Conservation (phyloP, 345 rosid species). For the Luvunga scandens region DNA sequence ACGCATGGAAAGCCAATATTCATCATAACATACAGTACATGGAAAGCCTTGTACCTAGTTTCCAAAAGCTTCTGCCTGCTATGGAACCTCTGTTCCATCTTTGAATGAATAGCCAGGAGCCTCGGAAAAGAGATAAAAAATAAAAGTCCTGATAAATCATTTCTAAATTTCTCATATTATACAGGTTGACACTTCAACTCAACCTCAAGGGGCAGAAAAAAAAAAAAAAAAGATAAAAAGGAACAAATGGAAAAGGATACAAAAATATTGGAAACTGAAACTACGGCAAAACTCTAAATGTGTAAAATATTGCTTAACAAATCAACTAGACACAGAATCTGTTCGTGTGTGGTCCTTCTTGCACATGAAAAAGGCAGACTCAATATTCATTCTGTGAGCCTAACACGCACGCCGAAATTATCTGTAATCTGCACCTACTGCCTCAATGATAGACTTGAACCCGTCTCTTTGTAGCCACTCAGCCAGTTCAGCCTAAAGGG, state of each 20-base stretch:
- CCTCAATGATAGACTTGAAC: constrained; percentile 79
- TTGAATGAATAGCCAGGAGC: background rate
- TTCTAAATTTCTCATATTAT: constrained; percentile 3
- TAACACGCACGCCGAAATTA: background rate
- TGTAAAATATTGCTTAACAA: background rate
- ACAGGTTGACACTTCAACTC: background rate
- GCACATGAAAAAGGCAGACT: background rate
- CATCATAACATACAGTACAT: background rate
- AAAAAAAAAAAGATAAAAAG: background rate
- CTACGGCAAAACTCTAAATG: too few relatives aligned
- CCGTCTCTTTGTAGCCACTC: constrained; percentile 88
- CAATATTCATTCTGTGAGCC: background rate
- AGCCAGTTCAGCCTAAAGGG: constrained; percentile 70
- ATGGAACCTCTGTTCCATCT: background rate
- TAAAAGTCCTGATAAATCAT: background rate
- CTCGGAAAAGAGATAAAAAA: too few relatives aligned
- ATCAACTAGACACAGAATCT: background rate
- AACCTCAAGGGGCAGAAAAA: background rate
- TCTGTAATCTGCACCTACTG: constrained; percentile 67
- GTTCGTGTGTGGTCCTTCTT: background rate
- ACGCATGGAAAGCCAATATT: background rate
- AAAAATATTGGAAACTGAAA: background rate
- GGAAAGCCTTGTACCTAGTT: background rate
- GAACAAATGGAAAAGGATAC: background rate
- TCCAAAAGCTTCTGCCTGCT: background rate